phyloP scores from a whole-genome alignment of 2,329 filamentous ascomycete genomes.

The Diplodia intermedia region DNA sequence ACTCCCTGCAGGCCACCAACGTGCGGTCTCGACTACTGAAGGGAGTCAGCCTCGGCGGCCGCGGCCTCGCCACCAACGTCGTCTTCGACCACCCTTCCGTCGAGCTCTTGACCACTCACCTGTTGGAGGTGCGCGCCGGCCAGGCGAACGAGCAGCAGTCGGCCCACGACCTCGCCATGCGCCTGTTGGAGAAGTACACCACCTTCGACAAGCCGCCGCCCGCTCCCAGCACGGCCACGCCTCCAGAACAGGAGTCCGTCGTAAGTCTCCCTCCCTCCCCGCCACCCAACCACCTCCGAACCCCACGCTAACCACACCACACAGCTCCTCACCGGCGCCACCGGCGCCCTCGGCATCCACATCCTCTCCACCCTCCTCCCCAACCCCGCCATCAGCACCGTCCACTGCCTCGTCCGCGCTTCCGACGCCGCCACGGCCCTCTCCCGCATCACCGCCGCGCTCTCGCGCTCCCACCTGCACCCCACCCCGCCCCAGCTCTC shows the following conservation, averaged over 20 bases:
- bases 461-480: slow-evolving; percentile 44
- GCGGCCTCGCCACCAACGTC: slow-evolving; percentile 59
- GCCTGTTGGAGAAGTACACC: slow-evolving; percentile 52
- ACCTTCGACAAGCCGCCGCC: slow-evolving; percentile 38
- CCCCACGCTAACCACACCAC: not conserved
- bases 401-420: slow-evolving; percentile 60
- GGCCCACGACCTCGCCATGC: slow-evolving; percentile 48
- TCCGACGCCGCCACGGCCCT: slow-evolving; percentile 37
- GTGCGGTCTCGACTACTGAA: slow-evolving; percentile 61
- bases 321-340: slow-evolving; percentile 65
- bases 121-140: slow-evolving; percentile 51
- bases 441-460: slow-evolving; percentile 44
- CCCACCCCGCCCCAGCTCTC: slow-evolving; percentile 36
- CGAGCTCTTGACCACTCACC: slow-evolving; percentile 49
- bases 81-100: slow-evolving; percentile 63
- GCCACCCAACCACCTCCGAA: not conserved
- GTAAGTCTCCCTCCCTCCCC: slow-evolving; percentile 3
- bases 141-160: slow-evolving; percentile 38
- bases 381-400: slow-evolving; percentile 40
- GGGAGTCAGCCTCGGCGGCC: slow-evolving; percentile 55
- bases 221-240: not conserved
- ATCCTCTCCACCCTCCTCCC: slow-evolving; percentile 50
- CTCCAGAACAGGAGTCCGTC: slow-evolving; percentile 34
- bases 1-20: slow-evolving; percentile 65
- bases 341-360: slow-evolving; percentile 68